Percentiles rank a stretch among this genome's conserved stretches.
Conservation (phyloP, 148 eudicot genomes). For the Rhododendron ferrugineum region DNA sequence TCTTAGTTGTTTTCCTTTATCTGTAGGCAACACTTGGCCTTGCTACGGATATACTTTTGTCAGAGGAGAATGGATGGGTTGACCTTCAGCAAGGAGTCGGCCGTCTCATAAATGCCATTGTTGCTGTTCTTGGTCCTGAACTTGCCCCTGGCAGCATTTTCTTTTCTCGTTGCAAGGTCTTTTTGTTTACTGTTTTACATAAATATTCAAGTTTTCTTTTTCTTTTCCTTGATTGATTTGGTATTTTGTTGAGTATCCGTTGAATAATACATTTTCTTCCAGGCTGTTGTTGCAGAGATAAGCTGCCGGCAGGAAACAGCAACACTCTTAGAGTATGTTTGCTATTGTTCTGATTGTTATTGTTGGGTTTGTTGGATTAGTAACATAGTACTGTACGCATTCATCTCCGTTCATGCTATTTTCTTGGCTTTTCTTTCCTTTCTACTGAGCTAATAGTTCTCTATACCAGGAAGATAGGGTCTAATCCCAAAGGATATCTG, state of each 20-base stretch:
- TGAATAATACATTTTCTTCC: conserved; percentile 25
- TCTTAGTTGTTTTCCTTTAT: conserved; percentile 12
- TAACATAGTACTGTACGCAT: neutral
- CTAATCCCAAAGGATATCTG: neutral
- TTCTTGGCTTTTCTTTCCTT: neutral
- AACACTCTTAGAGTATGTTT: conserved; percentile 82
- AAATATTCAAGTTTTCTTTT: neutral
- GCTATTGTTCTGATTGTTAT: conserved; percentile 9
- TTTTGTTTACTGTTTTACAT: neutral
- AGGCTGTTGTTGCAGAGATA: conserved; percentile 96
- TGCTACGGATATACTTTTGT: conserved; percentile 81
- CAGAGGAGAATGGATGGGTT: conserved; percentile 87
- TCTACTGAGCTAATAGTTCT: neutral
- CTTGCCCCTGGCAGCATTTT: conserved; percentile 96
- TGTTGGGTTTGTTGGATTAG: neutral
- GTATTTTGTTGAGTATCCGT: conserved; percentile 9
- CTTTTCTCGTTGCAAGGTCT: conserved; percentile 97
- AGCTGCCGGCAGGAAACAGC: conserved; percentile 87
- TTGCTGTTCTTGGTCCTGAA: conserved; percentile 97
- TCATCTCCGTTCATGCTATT: conserved; percentile 8
- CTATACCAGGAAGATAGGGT: neutral
- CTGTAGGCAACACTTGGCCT: conserved; percentile 88
- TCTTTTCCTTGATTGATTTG: neutral
- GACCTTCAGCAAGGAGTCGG: conserved; percentile 96
- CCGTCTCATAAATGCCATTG: conserved; percentile 95